phyloP scores from a whole-genome alignment of 768 basidiomycete species.

The Austroboletus festivus region DNA sequence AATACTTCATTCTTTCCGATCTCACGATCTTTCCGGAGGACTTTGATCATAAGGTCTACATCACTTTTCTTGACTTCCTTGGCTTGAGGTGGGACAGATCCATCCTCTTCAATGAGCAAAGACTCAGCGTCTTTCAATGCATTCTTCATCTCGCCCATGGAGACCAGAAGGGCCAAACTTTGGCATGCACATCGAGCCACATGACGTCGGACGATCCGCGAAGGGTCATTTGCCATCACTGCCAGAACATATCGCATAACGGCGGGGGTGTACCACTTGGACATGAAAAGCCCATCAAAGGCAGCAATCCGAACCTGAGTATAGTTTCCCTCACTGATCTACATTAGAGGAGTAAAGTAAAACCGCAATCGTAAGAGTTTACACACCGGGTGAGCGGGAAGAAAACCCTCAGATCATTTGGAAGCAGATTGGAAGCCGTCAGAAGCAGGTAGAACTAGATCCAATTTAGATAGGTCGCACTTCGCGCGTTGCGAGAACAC shows the following conservation, averaged over 20 bases:
- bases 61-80: conserved; percentile 82
- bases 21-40: conserved; percentile 82
- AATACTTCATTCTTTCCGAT: conserved; percentile 77
- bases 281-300: conserved; percentile 90
- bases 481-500: conserved; percentile 25
- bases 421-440: conserved; percentile 71
- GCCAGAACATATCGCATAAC: conserved; percentile 87
- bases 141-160: conserved; percentile 88
- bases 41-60: conserved; percentile 80
- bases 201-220: conserved; percentile 77
- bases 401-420: conserved; percentile 73
- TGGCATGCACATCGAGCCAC: conserved; percentile 84
- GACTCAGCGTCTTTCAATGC: conserved; percentile 70
- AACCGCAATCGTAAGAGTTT: neutral
- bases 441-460: conserved; percentile 76
- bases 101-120: conserved; percentile 84
- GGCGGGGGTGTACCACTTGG: conserved; percentile 80
- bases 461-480: too few species aligned
- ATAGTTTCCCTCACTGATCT: conserved; percentile 84
- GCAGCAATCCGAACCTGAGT: conserved; percentile 88
- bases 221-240: conserved; percentile 83
- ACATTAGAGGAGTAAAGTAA: conserved; percentile 11
- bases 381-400: conserved; percentile 85
- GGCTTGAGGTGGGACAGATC: conserved; percentile 61
- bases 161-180: conserved; percentile 79